A percentile compares a stretch with the other conserved stretches of the same genome.
These are phyloP conservation scores for Cajanus cajan DNA, from an alignment of 306 rosid species.

Conservation along the genomic window DNA sequence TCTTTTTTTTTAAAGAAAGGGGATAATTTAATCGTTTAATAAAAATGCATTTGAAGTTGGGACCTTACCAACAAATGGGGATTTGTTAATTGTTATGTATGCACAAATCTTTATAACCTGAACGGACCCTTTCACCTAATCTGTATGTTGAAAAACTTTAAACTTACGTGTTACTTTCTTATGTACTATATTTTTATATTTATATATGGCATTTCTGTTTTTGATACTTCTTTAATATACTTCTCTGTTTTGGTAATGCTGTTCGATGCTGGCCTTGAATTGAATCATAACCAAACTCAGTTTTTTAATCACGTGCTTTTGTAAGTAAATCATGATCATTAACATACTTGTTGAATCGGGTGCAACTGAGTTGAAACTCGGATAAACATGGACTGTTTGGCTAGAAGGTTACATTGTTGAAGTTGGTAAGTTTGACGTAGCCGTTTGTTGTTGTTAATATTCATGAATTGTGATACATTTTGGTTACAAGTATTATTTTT, in stretches of 20 bases:
- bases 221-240: background rate
- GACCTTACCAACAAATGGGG: background rate
- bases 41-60: background rate
- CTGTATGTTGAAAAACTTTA: background rate
- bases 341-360: background rate
- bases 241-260: background rate
- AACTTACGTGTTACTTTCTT: background rate
- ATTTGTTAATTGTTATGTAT: background rate
- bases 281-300: background rate
- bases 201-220: background rate
- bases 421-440: background rate
- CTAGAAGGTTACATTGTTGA: constrained; percentile 2
- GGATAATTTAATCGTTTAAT: background rate
- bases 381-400: background rate
- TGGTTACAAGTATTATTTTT: background rate
- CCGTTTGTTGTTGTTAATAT: background rate
- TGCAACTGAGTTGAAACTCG: background rate
- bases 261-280: background rate
- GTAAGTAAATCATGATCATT: background rate
- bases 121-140: background rate
- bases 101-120: background rate
- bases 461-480: background rate
- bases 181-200: background rate
- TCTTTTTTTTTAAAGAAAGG: background rate
- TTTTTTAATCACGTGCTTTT: background rate